Base-by-base conservation (phyloP, 129 eudicot species). In the Rutidosis leptorrhynchoides region DNA sequence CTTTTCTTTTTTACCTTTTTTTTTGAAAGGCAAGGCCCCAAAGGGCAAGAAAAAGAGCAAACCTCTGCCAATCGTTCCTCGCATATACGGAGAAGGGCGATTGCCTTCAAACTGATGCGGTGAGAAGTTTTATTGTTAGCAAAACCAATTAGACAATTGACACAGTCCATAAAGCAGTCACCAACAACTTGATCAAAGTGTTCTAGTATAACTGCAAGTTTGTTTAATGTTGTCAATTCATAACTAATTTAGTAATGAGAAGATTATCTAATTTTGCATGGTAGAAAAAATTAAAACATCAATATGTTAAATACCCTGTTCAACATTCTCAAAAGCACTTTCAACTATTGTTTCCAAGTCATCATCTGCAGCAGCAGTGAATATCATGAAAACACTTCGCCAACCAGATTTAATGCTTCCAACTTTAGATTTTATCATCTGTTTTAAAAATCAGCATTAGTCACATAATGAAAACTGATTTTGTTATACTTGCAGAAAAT, bases 1-100 rank as follows among this genome's bases (percentile, higher is more conserved):
- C n/a, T n/a, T n/a, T n/a, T n/a, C n/a, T n/a, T n/a, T n/a, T n/a
- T n/a, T n/a, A n/a, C n/a, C n/a, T n/a, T n/a, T n/a, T n/a, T n/a
- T n/a, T n/a, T n/a, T n/a, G n/a, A n/a, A n/a, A n/a, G n/a, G n/a
- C n/a, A n/a, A n/a, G n/a, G n/a, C n/a, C n/a, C n/a, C n/a, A n/a
- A 9, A 17, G 24, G 25, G n/a, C 9, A 33, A 21, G 53, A 52
- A 9, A 10, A 28, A 16, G 58, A 54, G 72, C 81, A 76, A 77
- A 93, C 99, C 99, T 93, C 99, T 45, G 99, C 95, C 70, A 93
- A 95, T 64, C 99, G 93, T 68, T 93, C 99, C 76, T 93, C 99
- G 54, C 99, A 93, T 48, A 93, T 93, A 68, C 99, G 99, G 62
- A 93, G 91, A 62, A 93, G 95, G 30, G 99, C 99, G 56, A 93